These are phyloP conservation scores for Endothia cerciana DNA, from an alignment of 2,329 filamentous ascomycete species.

Conservation along the genomic window DNA sequence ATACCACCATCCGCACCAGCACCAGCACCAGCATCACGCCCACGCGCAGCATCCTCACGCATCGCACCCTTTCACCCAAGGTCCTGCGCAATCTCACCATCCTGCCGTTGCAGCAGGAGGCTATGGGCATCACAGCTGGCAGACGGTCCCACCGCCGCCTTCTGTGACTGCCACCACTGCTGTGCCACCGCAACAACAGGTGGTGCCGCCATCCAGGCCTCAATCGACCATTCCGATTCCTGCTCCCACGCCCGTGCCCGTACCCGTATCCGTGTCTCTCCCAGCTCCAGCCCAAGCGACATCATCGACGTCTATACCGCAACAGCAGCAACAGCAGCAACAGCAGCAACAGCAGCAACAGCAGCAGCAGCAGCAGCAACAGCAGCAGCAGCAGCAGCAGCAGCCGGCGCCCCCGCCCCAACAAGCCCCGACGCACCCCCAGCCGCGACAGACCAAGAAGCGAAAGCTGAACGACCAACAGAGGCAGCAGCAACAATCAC, in stretches of 20 bases:
- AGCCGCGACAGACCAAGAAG: conserved; percentile 29
- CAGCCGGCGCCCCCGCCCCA: conserved; percentile 1
- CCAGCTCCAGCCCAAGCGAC: conserved; percentile 23
- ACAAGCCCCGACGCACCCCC: conserved; percentile 19
- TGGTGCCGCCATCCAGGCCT: conserved; percentile 30
- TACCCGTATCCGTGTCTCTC: conserved; percentile 22
- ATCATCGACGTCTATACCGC: conserved; percentile 23
- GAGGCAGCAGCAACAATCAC: conserved; percentile 32
- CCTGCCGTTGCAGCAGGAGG: conserved; percentile 27
- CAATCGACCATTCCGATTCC: conserved; percentile 27
- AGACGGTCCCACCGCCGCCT: conserved; percentile 33
- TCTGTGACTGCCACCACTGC: conserved; percentile 24
- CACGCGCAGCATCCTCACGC: conserved; percentile 25
- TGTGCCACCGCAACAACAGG: conserved; percentile 29
- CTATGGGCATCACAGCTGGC: conserved; percentile 29
- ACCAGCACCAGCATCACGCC: conserved; percentile 18
- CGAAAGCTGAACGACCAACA: conserved; percentile 28
- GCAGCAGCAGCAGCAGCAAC: conserved; percentile 13
- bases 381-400: conserved; percentile 10
- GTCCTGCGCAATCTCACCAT: conserved; percentile 30
- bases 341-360: conserved; percentile 29
- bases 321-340: too few relatives aligned
- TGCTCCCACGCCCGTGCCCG: conserved; percentile 25
- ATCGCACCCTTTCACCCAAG: conserved; percentile 27
- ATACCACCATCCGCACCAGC: conserved; percentile 20